Percentiles rank a stretch among this genome's conserved stretches.
These are phyloP conservation scores for Salix udensis DNA, from an alignment of 345 rosid genomes.

Conservation along the genomic window DNA sequence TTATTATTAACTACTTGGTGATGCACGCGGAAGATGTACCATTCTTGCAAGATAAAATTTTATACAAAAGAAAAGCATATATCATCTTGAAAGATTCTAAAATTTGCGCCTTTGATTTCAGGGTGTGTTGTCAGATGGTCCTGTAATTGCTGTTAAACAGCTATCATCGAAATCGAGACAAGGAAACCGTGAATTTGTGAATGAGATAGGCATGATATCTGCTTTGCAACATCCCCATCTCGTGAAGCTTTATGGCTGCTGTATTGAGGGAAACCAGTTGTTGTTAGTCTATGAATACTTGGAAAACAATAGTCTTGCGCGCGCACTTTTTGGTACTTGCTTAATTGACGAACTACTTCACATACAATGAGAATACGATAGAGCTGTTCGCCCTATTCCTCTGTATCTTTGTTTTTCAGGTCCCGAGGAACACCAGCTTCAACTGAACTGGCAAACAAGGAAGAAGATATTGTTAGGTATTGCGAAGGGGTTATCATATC, in stretches of 20 bases:
- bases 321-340: conserved; percentile 56
- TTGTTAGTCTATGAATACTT: conserved; percentile 59
- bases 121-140: conserved; percentile 57
- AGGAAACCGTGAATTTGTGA: conserved; percentile 65
- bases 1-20: not conserved
- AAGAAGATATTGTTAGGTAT: conserved; percentile 47
- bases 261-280: conserved; percentile 61
- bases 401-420: conserved; percentile 23
- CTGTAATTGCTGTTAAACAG: conserved; percentile 61
- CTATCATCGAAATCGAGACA: conserved; percentile 65
- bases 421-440: conserved; percentile 33
- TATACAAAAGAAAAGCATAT: too few species aligned
- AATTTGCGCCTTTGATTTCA: conserved; percentile 18
- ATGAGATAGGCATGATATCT: conserved; percentile 68
- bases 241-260: conserved; percentile 57
- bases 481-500: conserved; percentile 54
- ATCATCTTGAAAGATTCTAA: not conserved
- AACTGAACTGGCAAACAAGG: conserved; percentile 55
- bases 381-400: not conserved
- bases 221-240: conserved; percentile 67
- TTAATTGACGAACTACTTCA: not conserved
- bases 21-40: too few species aligned
- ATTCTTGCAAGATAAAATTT: not conserved
- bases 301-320: conserved; percentile 63
- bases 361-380: not conserved